Conservation (phyloP, 106 monocot species). For the Dendrobium catenatum region DNA sequence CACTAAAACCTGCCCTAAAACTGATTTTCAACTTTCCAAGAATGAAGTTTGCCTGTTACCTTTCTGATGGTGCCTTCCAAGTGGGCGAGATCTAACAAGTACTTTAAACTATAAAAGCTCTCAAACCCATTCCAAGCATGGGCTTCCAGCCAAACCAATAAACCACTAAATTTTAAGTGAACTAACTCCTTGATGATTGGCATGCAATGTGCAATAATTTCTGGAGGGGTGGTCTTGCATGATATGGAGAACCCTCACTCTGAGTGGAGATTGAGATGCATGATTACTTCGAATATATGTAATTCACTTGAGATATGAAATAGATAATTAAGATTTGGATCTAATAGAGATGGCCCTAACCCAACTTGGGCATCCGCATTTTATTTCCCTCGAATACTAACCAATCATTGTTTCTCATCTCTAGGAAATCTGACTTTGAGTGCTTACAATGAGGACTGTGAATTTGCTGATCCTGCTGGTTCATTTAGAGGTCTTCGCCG, state of each 20-base stretch:
- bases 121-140: too few species aligned
- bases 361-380: not conserved
- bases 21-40: too few species aligned
- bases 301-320: not conserved
- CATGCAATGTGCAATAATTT: not conserved
- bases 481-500: constrained; percentile 79
- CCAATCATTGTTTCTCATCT: constrained; percentile 4
- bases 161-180: too few species aligned
- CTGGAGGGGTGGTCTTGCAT: not conserved
- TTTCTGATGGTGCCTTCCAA: too few species aligned
- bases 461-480: constrained; percentile 98
- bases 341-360: not conserved
- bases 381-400: not conserved
- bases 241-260: not conserved
- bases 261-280: not conserved
- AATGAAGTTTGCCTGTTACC: too few species aligned
- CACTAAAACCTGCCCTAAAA: not conserved
- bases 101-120: too few species aligned
- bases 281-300: not conserved
- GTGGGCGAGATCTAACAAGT: too few species aligned
- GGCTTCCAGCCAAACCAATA: too few species aligned
- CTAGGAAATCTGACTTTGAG: constrained; percentile 67
- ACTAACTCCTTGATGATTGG: too few species aligned
- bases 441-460: constrained; percentile 90
- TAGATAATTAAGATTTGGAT: not conserved